phyloP scores from a whole-genome alignment of 148 eudicot species.

The Amaranthus cruentus region DNA sequence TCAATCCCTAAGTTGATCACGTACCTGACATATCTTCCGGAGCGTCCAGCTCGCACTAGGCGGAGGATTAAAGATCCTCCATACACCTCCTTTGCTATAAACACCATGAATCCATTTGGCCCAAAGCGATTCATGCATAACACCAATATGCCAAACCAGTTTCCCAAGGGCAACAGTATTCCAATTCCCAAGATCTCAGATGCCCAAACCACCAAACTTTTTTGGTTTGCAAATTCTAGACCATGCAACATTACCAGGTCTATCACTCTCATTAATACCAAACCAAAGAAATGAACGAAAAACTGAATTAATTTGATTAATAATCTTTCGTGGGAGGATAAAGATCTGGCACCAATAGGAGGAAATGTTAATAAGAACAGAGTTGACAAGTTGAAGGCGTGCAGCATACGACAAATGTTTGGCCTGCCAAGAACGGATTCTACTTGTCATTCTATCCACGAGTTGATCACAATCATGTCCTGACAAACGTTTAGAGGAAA shows the following conservation, averaged over 20 bases:
- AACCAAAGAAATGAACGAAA: neutral
- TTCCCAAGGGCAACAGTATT: neutral
- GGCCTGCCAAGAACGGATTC: neutral
- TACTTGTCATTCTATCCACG: neutral
- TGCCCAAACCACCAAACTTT: neutral
- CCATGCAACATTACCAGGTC: neutral
- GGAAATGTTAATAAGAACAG: neutral
- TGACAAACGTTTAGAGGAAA: neutral
- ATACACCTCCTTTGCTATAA: neutral
- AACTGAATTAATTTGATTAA: neutral
- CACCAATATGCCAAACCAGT: neutral
- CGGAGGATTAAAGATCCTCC: neutral
- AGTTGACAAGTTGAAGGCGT: neutral
- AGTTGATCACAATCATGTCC: neutral
- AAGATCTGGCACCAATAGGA: neutral
- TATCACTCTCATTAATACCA: neutral
- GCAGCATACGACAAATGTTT: neutral
- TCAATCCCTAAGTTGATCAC: neutral
- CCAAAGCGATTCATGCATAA: neutral
- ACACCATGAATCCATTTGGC: neutral
- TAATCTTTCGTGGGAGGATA: neutral
- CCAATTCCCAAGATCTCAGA: neutral
- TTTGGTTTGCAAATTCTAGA: neutral
- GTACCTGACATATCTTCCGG: neutral
- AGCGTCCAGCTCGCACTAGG: neutral